Evolutionary conservation across 768 basidiomycete genomes (phyloP).

Genomic region (Calvatia gigantea): DNA sequence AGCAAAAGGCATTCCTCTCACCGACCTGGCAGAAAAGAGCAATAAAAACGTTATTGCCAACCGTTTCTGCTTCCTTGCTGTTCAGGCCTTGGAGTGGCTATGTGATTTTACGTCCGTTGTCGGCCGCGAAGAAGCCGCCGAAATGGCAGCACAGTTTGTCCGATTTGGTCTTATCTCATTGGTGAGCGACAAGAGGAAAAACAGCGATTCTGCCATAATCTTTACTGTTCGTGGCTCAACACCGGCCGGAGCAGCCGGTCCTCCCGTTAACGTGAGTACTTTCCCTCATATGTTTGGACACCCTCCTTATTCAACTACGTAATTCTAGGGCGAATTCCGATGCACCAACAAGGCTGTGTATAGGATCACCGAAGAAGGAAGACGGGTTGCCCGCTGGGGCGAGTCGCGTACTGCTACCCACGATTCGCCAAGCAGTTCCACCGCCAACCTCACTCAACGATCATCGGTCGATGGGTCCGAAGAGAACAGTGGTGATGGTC

Average conservation of each 20-base stretch:
- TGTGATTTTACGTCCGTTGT: slow-evolving; percentile 96
- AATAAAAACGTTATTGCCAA: slow-evolving; percentile 48
- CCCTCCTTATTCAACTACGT: slow-evolving; percentile 16
- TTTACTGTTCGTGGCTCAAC: slow-evolving; percentile 86
- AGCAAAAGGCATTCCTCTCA: slow-evolving; percentile 67
- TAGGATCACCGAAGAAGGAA: slow-evolving; percentile 90
- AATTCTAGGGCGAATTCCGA: slow-evolving; percentile 83
- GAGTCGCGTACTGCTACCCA: slow-evolving; percentile 32
- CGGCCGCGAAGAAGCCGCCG: slow-evolving; percentile 93
- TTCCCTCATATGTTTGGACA: slow-evolving; percentile 13
- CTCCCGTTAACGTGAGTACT: slow-evolving; percentile 64
- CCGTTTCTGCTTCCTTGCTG: slow-evolving; percentile 81
- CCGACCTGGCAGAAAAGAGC: slow-evolving; percentile 68
- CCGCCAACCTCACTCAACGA: slow-evolving; percentile 56
- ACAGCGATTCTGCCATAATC: slow-evolving; percentile 89
- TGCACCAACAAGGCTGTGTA: slow-evolving; percentile 96
- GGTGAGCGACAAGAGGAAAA: slow-evolving; percentile 89
- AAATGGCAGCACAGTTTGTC: slow-evolving; percentile 97
- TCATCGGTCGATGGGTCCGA: slow-evolving; percentile 54
- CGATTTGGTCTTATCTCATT: slow-evolving; percentile 87
- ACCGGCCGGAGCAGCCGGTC: slow-evolving; percentile 56
- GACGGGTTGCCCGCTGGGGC: slow-evolving; percentile 84
- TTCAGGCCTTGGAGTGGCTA: slow-evolving; percentile 92
- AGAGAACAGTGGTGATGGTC: slow-evolving; percentile 26
- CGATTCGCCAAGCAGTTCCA: slow-evolving; percentile 65